phyloP scores from a whole-genome alignment of 768 basidiomycete genomes.

The Naganishia onofrii region DNA sequence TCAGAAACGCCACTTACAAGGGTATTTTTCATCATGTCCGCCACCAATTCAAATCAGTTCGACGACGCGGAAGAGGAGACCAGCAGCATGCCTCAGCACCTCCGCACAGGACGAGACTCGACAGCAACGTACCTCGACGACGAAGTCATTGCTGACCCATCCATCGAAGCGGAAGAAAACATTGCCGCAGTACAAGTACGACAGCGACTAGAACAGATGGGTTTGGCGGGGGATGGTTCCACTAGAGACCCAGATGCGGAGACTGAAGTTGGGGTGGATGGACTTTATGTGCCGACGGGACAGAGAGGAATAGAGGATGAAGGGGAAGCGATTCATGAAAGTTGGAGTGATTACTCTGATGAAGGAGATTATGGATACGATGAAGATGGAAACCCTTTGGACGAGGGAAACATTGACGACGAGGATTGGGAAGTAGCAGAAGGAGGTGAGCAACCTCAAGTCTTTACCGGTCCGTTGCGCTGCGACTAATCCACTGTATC shows the following conservation, averaged over 20 bases:
- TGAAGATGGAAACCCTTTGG: conserved; percentile 32
- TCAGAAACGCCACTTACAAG: not conserved
- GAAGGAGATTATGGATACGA: conserved; percentile 33
- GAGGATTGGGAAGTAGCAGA: conserved; percentile 53
- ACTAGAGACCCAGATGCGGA: conserved; percentile 10
- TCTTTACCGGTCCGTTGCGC: not conserved
- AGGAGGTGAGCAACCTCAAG: conserved; percentile 39
- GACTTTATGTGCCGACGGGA: conserved; percentile 16
- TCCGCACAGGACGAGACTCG: conserved; percentile 2
- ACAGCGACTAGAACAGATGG: conserved; percentile 8
- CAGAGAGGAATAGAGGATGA: conserved; percentile 18
- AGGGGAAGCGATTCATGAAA: conserved; percentile 17
- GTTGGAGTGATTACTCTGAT: conserved; percentile 27
- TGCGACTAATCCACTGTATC: not conserved
- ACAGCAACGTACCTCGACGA: conserved; percentile 23
- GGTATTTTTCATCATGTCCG: not conserved
- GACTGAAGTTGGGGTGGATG: conserved; percentile 4
- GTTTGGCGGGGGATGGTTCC: not conserved
- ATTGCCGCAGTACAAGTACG: conserved; percentile 21
- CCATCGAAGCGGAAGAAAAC: conserved; percentile 20
- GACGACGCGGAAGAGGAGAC: conserved; percentile 14
- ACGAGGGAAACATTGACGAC: conserved; percentile 47
- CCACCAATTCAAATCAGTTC: not conserved
- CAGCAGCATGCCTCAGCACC: not conserved
- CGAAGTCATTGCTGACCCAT: conserved; percentile 16